Conservation (phyloP, 768 basidiomycete species). For the Russula abietina region DNA sequence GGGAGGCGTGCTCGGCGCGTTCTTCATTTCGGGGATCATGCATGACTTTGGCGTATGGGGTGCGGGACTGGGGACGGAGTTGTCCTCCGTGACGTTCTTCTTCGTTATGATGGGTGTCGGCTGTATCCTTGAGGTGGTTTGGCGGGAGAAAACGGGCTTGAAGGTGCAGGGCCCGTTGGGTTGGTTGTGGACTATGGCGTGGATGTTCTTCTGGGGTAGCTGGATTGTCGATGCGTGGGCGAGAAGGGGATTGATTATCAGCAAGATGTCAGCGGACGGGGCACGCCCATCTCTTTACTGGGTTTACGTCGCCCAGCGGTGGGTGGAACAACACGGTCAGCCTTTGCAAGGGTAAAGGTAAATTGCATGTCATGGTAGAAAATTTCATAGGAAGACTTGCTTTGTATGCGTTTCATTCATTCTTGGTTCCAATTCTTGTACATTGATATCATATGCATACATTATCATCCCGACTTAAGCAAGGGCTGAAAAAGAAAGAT, state of each 20-base stretch:
- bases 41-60: slow-evolving; percentile 23
- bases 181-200: slow-evolving; percentile 20
- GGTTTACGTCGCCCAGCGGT: slow-evolving; percentile 20
- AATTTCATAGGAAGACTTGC: background rate
- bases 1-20: slow-evolving; percentile 21
- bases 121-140: slow-evolving; percentile 16
- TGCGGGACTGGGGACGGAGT: slow-evolving; percentile 10
- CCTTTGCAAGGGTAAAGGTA: slow-evolving; percentile 5
- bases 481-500: background rate
- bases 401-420: background rate
- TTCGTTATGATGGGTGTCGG: slow-evolving; percentile 24
- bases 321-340: slow-evolving; percentile 21
- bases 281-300: slow-evolving; percentile 21
- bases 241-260: slow-evolving; percentile 20
- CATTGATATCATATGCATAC: background rate
- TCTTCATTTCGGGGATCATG: slow-evolving; percentile 24
- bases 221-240: slow-evolving; percentile 22
- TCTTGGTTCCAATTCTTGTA: background rate
- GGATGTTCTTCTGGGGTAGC: slow-evolving; percentile 19
- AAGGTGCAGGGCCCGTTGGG: slow-evolving; percentile 20
- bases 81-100: slow-evolving; percentile 19
- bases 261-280: slow-evolving; percentile 15
- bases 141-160: slow-evolving; percentile 7
- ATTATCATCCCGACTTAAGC: background rate
- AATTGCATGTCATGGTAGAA: background rate